These are phyloP conservation scores for Claviceps maximensis DNA, from an alignment of 2,329 filamentous ascomycete genomes.

Conservation along the genomic window DNA sequence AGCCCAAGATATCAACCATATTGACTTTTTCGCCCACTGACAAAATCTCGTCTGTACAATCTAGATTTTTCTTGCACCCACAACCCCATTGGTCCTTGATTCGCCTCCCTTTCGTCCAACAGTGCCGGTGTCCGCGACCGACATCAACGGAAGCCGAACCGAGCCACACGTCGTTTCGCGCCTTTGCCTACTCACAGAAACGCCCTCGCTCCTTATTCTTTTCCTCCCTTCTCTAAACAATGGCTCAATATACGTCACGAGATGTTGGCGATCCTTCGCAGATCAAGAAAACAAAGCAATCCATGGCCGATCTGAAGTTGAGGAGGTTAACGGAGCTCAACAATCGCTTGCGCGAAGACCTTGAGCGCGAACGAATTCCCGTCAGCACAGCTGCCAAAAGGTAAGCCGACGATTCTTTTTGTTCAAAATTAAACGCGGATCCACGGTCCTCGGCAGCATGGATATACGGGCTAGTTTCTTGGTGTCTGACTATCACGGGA, in stretches of 20 bases:
- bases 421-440: background rate
- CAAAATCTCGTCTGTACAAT: background rate
- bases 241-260: conserved; percentile 55
- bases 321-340: conserved; percentile 93
- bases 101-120: background rate
- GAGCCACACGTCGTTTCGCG: background rate
- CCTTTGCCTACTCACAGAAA: background rate
- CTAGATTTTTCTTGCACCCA: background rate
- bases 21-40: background rate
- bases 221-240: too few species aligned
- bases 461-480: background rate
- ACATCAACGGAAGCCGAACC: background rate
- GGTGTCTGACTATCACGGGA: background rate
- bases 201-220: conserved; percentile 4
- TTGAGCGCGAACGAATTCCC: conserved; percentile 89
- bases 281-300: conserved; percentile 91
- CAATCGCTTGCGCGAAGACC: conserved; percentile 85
- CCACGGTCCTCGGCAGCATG: background rate
- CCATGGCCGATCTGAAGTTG: conserved; percentile 96
- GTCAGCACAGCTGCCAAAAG: conserved; percentile 86
- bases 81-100: background rate
- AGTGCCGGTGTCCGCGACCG: background rate
- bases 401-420: conserved; percentile 33
- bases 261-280: conserved; percentile 55
- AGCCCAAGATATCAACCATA: background rate